phyloP scores from a whole-genome alignment of 1,139 yeast genomes.

The Geotrichum phurueaensis region DNA sequence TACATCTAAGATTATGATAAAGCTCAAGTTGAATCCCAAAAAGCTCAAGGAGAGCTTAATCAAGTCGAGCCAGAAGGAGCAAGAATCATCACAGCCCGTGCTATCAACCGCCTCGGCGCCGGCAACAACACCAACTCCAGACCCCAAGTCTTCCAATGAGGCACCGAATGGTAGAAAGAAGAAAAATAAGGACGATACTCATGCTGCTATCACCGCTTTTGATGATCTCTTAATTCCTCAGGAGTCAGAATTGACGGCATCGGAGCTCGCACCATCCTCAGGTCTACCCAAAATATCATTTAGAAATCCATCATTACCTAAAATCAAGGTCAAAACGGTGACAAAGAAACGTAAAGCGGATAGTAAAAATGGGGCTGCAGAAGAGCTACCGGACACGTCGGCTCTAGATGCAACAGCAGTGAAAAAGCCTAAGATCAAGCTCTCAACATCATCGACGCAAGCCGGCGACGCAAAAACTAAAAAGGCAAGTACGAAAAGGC shows the following conservation, averaged over 20 bases:
- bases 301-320: slow-evolving; percentile 12
- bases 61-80: neutral
- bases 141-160: neutral
- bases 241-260: neutral
- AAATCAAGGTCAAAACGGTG: slow-evolving; percentile 14
- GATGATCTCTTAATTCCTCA: neutral
- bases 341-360: slow-evolving; percentile 1
- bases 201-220: neutral
- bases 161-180: neutral
- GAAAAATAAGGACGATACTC: slow-evolving; percentile 4
- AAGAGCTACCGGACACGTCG: neutral
- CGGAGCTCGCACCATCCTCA: neutral
- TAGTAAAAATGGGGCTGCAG: neutral
- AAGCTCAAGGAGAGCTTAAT: slow-evolving; percentile 15
- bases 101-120: neutral
- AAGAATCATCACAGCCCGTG: neutral
- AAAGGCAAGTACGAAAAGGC: slow-evolving; percentile 6
- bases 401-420: neutral
- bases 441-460: slow-evolving; percentile 4
- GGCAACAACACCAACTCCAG: neutral
- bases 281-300: slow-evolving; percentile 11
- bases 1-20: slow-evolving; percentile 23
- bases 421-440: slow-evolving; percentile 14
- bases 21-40: slow-evolving; percentile 31
- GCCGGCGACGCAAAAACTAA: slow-evolving; percentile 1